Percentiles rank a stretch among this genome's conserved stretches.
phyloP scores from a whole-genome alignment of 805 yeast genomes.

The Cyberlindnera mycetangii region DNA sequence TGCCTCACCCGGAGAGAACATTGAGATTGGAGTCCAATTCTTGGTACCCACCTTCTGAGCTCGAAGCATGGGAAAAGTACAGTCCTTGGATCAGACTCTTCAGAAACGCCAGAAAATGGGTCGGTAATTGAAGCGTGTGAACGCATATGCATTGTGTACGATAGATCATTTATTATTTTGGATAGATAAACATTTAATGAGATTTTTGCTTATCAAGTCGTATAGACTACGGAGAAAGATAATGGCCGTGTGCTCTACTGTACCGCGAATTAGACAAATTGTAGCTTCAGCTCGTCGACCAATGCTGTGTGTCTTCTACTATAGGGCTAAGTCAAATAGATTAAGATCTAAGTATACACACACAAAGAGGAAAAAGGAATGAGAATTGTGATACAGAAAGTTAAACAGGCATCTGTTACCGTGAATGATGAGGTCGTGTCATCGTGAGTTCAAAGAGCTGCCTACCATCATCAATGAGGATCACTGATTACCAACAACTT shows the following conservation, averaged over 20 bases:
- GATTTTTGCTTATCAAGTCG: background rate
- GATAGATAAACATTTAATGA: slow-evolving; percentile 3
- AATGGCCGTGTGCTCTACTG: background rate
- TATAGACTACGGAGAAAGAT: background rate
- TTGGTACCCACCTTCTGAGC: slow-evolving; percentile 71
- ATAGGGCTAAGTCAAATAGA: background rate
- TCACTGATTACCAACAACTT: background rate
- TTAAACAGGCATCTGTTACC: slow-evolving; percentile 82
- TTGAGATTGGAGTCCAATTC: slow-evolving; percentile 85
- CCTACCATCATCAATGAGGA: background rate
- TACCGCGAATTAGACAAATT: background rate
- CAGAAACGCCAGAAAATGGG: slow-evolving; percentile 94
- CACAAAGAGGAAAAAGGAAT: slow-evolving; percentile 37
- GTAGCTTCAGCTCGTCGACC: background rate
- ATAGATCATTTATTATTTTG: background rate
- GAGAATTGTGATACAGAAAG: slow-evolving; percentile 91
- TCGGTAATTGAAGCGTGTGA: slow-evolving; percentile 36
- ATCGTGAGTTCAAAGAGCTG: slow-evolving; percentile 35
- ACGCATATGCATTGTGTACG: background rate
- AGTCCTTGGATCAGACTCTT: slow-evolving; percentile 97
- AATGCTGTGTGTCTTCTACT: background rate
- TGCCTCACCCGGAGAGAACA: slow-evolving; percentile 99
- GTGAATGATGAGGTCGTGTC: slow-evolving; percentile 74
- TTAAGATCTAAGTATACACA: too few relatives aligned
- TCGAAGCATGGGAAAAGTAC: slow-evolving; percentile 66